These are phyloP conservation scores for Antitrichia curtipendula DNA, from an alignment of 225 moss, liverwort and hornwort species.

Conservation along the genomic window DNA sequence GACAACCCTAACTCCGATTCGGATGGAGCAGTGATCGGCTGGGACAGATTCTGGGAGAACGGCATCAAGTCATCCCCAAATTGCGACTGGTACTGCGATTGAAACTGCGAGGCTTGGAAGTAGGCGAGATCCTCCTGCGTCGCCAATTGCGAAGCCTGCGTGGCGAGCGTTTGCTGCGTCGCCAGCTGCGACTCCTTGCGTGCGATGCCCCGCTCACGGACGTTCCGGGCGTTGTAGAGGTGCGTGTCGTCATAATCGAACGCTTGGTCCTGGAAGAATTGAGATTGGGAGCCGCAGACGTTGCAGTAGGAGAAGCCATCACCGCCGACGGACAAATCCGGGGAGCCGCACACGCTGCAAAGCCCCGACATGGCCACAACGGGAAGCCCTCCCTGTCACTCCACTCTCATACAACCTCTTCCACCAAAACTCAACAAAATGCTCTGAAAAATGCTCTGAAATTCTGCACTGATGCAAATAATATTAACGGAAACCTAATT, in stretches of 20 bases:
- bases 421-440: not conserved
- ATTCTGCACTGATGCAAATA: not conserved
- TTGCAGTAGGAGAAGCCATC: conserved; percentile 63
- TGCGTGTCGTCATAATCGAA: conserved; percentile 60
- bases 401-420: not conserved
- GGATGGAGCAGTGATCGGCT: not conserved
- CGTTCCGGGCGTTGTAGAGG: conserved; percentile 40
- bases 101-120: conserved; percentile 7
- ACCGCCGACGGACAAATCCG: conserved; percentile 39
- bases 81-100: conserved; percentile 15
- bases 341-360: conserved; percentile 63
- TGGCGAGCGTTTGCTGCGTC: not conserved
- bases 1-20: not conserved
- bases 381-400: not conserved
- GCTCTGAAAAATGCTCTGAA: not conserved
- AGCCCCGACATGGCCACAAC: conserved; percentile 28
- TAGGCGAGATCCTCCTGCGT: conserved; percentile 22
- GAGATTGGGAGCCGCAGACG: conserved; percentile 62
- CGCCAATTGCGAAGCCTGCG: conserved; percentile 15
- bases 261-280: conserved; percentile 61
- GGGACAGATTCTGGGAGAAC: conserved; percentile 5
- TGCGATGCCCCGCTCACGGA: conserved; percentile 39
- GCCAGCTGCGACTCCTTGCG: conserved; percentile 22
- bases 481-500: not conserved
- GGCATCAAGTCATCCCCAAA: conserved; percentile 7